These are phyloP conservation scores for Rhizophlyctis rosea DNA, from an alignment of 192 early-diverging fungal species.

Conservation along the genomic window DNA sequence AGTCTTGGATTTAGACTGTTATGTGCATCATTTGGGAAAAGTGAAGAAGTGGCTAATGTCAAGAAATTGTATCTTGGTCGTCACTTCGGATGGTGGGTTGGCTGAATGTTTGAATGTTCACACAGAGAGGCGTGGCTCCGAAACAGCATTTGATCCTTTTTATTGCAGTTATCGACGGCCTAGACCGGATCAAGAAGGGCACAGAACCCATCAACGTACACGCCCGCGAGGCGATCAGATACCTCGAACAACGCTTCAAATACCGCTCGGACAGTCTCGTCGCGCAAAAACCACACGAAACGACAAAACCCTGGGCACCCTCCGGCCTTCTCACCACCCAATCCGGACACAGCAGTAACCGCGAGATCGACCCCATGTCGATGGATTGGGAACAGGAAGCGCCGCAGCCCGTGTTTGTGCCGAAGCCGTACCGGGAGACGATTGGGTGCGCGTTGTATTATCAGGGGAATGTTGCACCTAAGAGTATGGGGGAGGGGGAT, in stretches of 20 bases:
- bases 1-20: conserved; percentile 30
- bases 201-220: conserved; percentile 21
- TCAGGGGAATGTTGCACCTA: conserved; percentile 1
- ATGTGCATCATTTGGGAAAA: conserved; percentile 19
- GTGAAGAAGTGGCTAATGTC: conserved; percentile 40
- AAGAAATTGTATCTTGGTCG: conserved; percentile 21
- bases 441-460: conserved; percentile 25
- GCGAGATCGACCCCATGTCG: too few relatives aligned
- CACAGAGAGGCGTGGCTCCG: too few relatives aligned
- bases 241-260: conserved; percentile 49
- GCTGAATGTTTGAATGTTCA: too few relatives aligned
- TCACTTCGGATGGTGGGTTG: conserved; percentile 27
- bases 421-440: conserved; percentile 5
- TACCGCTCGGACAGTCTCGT: conserved; percentile 30
- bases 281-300: conserved; percentile 36
- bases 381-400: neutral
- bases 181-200: conserved; percentile 45
- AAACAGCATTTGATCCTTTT: neutral
- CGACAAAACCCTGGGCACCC: conserved; percentile 7
- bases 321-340: too few relatives aligned
- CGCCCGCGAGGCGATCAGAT: conserved; percentile 49
- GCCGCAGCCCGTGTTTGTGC: conserved; percentile 8
- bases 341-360: too few relatives aligned
- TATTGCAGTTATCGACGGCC: conserved; percentile 30
- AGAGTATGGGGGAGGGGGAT: neutral